Evolutionary conservation across 768 basidiomycete genomes (phyloP).

Genomic region (Pisolithus albus): DNA sequence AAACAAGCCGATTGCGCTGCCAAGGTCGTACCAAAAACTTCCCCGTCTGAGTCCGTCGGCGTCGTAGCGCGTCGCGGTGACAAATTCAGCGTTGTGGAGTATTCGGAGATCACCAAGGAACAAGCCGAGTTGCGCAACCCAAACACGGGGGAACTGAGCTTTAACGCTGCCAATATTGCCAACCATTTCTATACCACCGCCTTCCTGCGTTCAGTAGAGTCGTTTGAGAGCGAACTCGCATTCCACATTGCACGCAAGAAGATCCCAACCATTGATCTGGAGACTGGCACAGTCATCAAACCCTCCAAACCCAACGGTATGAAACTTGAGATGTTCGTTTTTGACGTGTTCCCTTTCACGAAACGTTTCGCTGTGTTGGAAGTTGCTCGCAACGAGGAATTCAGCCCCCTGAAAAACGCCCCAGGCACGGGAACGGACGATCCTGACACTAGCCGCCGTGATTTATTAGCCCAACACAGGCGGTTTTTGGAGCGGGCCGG

Average conservation of each 20-base stretch:
- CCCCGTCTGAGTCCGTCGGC: constrained; percentile 87
- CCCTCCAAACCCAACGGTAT: constrained; percentile 93
- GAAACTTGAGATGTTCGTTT: constrained; percentile 98
- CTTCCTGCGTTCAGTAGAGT: constrained; percentile 71
- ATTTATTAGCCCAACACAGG: constrained; percentile 82
- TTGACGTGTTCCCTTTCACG: constrained; percentile 96
- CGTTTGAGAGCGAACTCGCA: constrained; percentile 82
- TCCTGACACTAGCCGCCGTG: constrained; percentile 83
- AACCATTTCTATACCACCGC: constrained; percentile 95
- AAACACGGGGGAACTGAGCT: constrained; percentile 68
- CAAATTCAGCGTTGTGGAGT: constrained; percentile 91
- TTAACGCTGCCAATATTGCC: constrained; percentile 94
- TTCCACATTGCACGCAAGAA: constrained; percentile 99
- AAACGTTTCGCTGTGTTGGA: constrained; percentile 80
- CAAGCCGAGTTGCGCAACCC: constrained; percentile 74
- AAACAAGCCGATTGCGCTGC: constrained; percentile 89
- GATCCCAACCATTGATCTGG: constrained; percentile 75
- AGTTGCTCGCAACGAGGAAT: constrained; percentile 83
- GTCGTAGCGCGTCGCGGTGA: constrained; percentile 83
- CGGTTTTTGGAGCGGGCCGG: constrained; percentile 80
- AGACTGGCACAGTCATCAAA: constrained; percentile 63
- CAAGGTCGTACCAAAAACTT: constrained; percentile 90
- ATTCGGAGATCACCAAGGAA: constrained; percentile 88
- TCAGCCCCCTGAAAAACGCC: constrained; percentile 96
- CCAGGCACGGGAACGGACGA: constrained; percentile 88